Base-by-base conservation (phyloP, 352 stramenopile species). In the Globisporangium viniferum region DNA sequence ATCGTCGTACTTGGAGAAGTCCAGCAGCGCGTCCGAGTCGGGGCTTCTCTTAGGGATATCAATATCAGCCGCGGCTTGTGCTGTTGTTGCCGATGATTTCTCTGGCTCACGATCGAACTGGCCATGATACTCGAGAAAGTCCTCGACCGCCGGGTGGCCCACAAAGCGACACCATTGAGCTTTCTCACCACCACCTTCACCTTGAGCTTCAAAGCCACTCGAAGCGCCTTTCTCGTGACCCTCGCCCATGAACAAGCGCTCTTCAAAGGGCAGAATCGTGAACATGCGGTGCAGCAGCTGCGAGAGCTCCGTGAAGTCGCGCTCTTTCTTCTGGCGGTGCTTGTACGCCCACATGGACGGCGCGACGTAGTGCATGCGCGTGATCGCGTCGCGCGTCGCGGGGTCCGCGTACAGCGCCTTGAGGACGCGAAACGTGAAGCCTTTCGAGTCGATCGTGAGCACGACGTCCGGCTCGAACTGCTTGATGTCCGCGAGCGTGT, bases 371-470 rank as follows among this genome's bases (percentile, higher is more conserved):
- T 94, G 86, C 39, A 86, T 84, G 56, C 84, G 82, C 66, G 66
- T 80, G 18, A 86, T 63, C 1, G 60, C 58, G 18, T 71, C 29
- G 1, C 58, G 20, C 3, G 68, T 68, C 57, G 68, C 48, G 2
- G 60, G 62, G 22, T 79, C 69, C 0, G 31, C 61, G n/a, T 80
- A 70, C 9, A 93, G 62, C 29, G 69, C 71, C 27, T 79, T 73
- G 6, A 90, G 68, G 20, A 92, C 77, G 39, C 84, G 79, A 64
- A 92, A 91, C 9, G 73, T 80, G 67, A 93, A 92, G 48, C 84
- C 86, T 62, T 93, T 93, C 9, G 84, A 92, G 73, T 93, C 86
- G 64, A 93, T 90, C 9, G 86, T 88, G 24, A 93, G 75, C 41
- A 93, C 72, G n/a, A 91, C 60, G 36, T 91, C 77, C 12, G 86